Evolutionary conservation across 768 basidiomycete species (phyloP).

Genomic region (Collybia mongolica): DNA sequence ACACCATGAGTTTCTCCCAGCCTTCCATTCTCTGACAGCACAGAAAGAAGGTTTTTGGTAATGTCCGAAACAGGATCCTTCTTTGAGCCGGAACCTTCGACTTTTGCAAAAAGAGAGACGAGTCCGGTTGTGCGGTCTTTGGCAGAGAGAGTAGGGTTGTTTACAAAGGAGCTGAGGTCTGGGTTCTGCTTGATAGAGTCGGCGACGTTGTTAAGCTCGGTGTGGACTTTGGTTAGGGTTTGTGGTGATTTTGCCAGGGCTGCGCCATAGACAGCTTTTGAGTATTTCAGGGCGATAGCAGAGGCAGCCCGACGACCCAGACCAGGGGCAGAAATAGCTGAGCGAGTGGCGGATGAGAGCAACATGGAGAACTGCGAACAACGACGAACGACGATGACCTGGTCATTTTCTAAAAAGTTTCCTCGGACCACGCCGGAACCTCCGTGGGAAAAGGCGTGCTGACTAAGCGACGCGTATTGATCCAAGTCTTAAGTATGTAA

Average conservation of each 20-base stretch:
- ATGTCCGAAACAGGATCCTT: constrained; percentile 80
- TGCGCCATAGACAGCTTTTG: constrained; percentile 78
- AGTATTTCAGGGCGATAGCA: constrained; percentile 79
- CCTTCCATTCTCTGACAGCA: constrained; percentile 93
- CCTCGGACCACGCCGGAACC: too few relatives aligned
- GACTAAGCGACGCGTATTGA: too few relatives aligned
- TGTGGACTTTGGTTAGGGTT: constrained; percentile 80
- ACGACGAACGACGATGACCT: too few relatives aligned
- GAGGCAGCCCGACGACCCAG: constrained; percentile 74
- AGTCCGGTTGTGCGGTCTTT: constrained; percentile 75
- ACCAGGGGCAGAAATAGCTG: constrained; percentile 43
- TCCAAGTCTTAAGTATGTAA: too few relatives aligned
- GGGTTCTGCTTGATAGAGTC: constrained; percentile 65
- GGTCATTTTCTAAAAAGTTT: too few relatives aligned
- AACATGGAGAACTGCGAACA: constrained; percentile 35
- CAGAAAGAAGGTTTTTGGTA: constrained; percentile 87
- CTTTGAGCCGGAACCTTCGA: constrained; percentile 60
- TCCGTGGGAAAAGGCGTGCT: too few relatives aligned
- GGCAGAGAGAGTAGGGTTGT: constrained; percentile 88
- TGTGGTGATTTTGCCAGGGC: constrained; percentile 82
- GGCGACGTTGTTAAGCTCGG: constrained; percentile 74
- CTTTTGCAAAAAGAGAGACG: constrained; percentile 59
- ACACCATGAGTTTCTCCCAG: constrained; percentile 82
- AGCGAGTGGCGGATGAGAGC: constrained; percentile 56
- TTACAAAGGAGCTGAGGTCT: constrained; percentile 69